Conservation (phyloP, 257 asterid species). For the Solanum stenotomum region DNA sequence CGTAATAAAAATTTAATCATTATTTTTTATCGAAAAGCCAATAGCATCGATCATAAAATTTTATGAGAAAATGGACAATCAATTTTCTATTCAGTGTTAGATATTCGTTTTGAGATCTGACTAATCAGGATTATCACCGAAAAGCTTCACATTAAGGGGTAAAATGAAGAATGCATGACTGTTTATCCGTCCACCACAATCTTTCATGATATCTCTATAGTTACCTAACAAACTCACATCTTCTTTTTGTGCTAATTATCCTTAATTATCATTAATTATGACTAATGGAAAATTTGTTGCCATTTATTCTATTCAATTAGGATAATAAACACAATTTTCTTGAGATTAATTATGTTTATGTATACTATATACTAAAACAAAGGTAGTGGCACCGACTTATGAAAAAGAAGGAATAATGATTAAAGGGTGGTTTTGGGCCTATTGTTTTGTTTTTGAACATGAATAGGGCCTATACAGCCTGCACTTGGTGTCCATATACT, state of each 20-base stretch:
- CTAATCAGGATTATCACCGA: no score
- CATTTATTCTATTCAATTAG: neutral
- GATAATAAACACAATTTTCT: neutral
- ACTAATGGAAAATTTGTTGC: neutral
- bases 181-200: neutral
- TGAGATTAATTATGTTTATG: neutral
- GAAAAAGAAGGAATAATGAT: neutral
- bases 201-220: neutral
- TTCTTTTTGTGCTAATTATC: neutral
- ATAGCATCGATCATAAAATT: neutral
- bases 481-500: neutral
- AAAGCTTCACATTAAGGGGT: neutral
- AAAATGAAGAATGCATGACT: no score
- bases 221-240: neutral
- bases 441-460: neutral
- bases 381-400: neutral
- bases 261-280: neutral
- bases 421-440: constrained; percentile 7
- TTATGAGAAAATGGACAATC: neutral
- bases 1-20: neutral
- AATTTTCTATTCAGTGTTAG: no score
- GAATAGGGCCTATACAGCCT: neutral
- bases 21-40: neutral
- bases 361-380: neutral
- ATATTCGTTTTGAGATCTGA: neutral